Conservation (phyloP, 192 early-diverging fungal species). For the Rhizoclosmatium sp. region DNA sequence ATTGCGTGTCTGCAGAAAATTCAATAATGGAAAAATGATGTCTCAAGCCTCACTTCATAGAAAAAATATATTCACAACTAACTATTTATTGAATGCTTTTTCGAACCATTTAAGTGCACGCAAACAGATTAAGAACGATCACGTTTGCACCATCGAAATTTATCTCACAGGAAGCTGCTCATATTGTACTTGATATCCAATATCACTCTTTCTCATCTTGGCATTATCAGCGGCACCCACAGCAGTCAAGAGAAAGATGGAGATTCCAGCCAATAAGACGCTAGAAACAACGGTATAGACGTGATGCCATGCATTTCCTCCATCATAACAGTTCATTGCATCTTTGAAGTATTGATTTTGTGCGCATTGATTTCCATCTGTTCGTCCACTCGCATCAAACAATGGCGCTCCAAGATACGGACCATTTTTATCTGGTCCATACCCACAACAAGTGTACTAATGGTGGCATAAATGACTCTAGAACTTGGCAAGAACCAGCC, state of each 20-base stretch:
- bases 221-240: constrained; percentile 26
- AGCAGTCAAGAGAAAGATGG: constrained; percentile 16
- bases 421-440: neutral
- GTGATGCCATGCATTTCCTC: constrained; percentile 24
- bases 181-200: constrained; percentile 23
- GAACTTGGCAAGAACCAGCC: neutral
- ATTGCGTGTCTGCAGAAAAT: too few relatives aligned
- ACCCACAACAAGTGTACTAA: neutral
- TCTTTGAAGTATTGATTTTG: neutral
- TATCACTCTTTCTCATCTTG: constrained; percentile 10
- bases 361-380: constrained; percentile 1
- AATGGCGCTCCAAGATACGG: neutral
- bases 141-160: too few relatives aligned
- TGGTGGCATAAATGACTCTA: neutral
- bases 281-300: constrained; percentile 3
- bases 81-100: too few relatives aligned
- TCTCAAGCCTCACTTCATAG: too few relatives aligned
- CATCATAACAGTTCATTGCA: constrained; percentile 2
- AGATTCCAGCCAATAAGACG: constrained; percentile 8
- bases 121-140: too few relatives aligned
- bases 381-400: neutral
- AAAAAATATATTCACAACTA: too few relatives aligned
- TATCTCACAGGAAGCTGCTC: too few relatives aligned
- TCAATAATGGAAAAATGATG: too few relatives aligned
- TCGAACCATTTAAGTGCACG: too few relatives aligned